These are phyloP conservation scores for Yamadazyma taylorii DNA, from an alignment of 1,139 yeast species.

Conservation along the genomic window DNA sequence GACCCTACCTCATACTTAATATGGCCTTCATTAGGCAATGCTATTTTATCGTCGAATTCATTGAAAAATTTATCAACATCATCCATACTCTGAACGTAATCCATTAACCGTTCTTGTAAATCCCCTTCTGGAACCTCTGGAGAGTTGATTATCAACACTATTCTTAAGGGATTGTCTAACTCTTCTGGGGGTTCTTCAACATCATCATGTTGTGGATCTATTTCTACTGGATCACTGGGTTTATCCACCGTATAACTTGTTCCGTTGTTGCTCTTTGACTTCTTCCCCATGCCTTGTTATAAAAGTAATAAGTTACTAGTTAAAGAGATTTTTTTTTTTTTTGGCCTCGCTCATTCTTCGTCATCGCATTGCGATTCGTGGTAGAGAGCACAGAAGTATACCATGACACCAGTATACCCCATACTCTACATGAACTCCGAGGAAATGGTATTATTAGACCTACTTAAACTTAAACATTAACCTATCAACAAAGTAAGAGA, in stretches of 20 bases:
- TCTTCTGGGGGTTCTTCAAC: conserved; percentile 27
- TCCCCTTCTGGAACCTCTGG: conserved; percentile 35
- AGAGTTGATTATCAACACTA: conserved; percentile 40
- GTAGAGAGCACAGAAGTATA: too few species aligned
- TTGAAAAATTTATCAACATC: conserved; percentile 62
- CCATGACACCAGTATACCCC: too few species aligned
- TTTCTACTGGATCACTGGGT: conserved; percentile 8
- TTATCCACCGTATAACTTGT: conserved; percentile 11
- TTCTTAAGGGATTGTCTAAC: conserved; percentile 45
- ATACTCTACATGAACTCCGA: background rate
- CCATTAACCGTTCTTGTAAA: conserved; percentile 52
- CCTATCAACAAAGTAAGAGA: background rate
- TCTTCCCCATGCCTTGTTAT: conserved; percentile 12
- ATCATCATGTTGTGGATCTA: conserved; percentile 9
- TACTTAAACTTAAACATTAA: background rate
- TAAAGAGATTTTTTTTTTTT: too few species aligned
- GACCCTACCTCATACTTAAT: conserved; percentile 72
- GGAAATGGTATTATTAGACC: background rate
- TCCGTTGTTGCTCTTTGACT: conserved; percentile 23
- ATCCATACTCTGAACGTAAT: conserved; percentile 45
- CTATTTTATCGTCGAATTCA: conserved; percentile 56
- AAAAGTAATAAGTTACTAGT: too few species aligned
- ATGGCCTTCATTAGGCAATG: conserved; percentile 66
- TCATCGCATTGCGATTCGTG: too few species aligned
- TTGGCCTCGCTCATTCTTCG: too few species aligned